Conservation (phyloP, 805 yeast species). For the Pichia rugopelliculosa region DNA sequence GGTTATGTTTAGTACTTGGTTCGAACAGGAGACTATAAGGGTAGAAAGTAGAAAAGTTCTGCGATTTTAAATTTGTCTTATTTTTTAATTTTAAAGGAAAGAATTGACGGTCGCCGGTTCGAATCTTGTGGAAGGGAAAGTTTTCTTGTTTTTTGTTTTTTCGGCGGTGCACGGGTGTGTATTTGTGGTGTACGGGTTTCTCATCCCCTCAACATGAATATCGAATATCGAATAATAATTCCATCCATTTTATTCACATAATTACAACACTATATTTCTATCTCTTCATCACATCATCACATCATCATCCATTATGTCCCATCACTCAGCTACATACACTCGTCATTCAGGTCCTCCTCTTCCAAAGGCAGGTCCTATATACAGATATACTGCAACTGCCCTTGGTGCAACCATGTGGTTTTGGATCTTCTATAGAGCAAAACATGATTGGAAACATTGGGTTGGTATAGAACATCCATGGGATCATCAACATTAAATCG, state of each 20-base stretch:
- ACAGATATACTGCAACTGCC: slow-evolving; percentile 53
- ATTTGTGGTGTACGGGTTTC: neutral
- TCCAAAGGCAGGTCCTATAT: slow-evolving; percentile 56
- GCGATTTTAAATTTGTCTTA: no score
- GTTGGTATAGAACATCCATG: slow-evolving; percentile 41
- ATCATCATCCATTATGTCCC: slow-evolving; percentile 1
- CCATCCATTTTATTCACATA: no score
- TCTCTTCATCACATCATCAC: slow-evolving; percentile 14
- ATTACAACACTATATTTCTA: neutral
- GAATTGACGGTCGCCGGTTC: no score
- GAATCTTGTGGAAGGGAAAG: no score
- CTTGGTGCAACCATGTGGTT: slow-evolving; percentile 88
- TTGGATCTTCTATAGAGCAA: slow-evolving; percentile 75
- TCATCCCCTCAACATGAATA: no score
- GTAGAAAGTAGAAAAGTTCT: no score
- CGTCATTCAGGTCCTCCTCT: slow-evolving; percentile 55
- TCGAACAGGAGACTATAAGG: no score
- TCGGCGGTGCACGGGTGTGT: no score
- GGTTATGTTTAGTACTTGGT: neutral
- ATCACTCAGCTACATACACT: slow-evolving; percentile 14
- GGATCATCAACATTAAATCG: slow-evolving; percentile 28
- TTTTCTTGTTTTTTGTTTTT: no score
- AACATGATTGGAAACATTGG: slow-evolving; percentile 63
- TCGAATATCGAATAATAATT: no score
- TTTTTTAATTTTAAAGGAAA: no score